phyloP scores from a whole-genome alignment of 495 filamentous ascomycete genomes.

The Penicillium tannophilum region DNA sequence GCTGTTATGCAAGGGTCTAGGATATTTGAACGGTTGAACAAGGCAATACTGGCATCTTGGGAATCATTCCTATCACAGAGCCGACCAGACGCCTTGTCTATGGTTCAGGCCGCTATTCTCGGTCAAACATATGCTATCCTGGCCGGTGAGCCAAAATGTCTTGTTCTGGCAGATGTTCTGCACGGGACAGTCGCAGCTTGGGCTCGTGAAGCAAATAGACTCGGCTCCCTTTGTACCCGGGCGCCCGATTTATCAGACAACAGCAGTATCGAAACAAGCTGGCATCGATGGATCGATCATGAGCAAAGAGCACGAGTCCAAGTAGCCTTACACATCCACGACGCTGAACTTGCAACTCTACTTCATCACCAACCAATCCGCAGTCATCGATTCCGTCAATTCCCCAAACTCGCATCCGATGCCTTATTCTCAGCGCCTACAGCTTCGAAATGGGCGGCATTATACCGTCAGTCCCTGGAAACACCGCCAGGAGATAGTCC shows the following conservation, averaged over 20 bases:
- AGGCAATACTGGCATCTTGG: constrained; percentile 40
- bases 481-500: not conserved
- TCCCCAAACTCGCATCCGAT: constrained; percentile 25
- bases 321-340: constrained; percentile 33
- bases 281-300: constrained; percentile 23
- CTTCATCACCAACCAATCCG: constrained; percentile 38
- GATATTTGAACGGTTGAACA: constrained; percentile 39
- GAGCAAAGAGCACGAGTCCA: constrained; percentile 26
- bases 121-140: constrained; percentile 45
- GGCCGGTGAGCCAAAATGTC: constrained; percentile 31
- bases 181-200: constrained; percentile 44
- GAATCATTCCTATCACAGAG: constrained; percentile 24
- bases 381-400: constrained; percentile 26
- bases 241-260: constrained; percentile 15
- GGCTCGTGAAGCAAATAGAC: constrained; percentile 30
- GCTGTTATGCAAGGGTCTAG: constrained; percentile 29
- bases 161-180: constrained; percentile 35
- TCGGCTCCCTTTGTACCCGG: constrained; percentile 10
- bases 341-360: constrained; percentile 38
- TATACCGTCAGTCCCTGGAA: constrained; percentile 14
- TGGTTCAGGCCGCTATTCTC: constrained; percentile 41
- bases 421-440: constrained; percentile 35
- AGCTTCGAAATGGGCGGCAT: constrained; percentile 29
- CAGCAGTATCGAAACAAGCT: constrained; percentile 21
- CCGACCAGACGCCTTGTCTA: constrained; percentile 32